Conservation (phyloP, 2,329 filamentous ascomycete species). For the Colletotrichum falcatum region DNA sequence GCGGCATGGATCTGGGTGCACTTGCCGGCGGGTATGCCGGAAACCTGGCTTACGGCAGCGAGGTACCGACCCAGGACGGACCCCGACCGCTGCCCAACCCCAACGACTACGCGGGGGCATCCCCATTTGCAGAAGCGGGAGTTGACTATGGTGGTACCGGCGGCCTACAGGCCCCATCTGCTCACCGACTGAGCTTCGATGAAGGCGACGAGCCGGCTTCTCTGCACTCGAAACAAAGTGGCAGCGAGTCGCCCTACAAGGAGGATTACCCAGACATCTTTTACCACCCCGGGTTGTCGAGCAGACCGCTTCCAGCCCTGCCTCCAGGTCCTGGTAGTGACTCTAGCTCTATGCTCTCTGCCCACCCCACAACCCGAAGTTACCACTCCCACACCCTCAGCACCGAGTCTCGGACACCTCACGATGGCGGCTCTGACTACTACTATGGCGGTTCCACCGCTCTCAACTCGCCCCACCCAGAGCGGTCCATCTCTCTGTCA, state of each 20-base stretch:
- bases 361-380: constrained; percentile 48
- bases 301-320: constrained; percentile 72
- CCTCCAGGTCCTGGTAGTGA: constrained; percentile 73
- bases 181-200: constrained; percentile 86
- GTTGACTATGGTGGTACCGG: constrained; percentile 94
- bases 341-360: constrained; percentile 63
- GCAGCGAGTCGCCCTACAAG: constrained; percentile 73
- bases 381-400: constrained; percentile 64
- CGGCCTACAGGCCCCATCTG: constrained; percentile 81
- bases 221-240: constrained; percentile 66
- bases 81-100: constrained; percentile 63
- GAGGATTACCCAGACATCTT: constrained; percentile 91
- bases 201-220: constrained; percentile 85
- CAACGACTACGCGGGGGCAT: constrained; percentile 50
- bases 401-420: constrained; percentile 56
- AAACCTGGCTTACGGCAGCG: constrained; percentile 62
- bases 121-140: constrained; percentile 70
- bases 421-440: constrained; percentile 61
- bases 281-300: constrained; percentile 85
- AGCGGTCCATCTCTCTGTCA: constrained; percentile 84
- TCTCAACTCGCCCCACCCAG: constrained; percentile 60
- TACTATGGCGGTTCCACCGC: constrained; percentile 54
- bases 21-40: constrained; percentile 78
- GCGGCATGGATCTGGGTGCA: constrained; percentile 77
- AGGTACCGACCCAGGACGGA: constrained; percentile 57